Percentiles rank a stretch among this genome's conserved stretches.
Conservation (phyloP, 148 eudicot species). For the Dianthus caryophyllus region DNA sequence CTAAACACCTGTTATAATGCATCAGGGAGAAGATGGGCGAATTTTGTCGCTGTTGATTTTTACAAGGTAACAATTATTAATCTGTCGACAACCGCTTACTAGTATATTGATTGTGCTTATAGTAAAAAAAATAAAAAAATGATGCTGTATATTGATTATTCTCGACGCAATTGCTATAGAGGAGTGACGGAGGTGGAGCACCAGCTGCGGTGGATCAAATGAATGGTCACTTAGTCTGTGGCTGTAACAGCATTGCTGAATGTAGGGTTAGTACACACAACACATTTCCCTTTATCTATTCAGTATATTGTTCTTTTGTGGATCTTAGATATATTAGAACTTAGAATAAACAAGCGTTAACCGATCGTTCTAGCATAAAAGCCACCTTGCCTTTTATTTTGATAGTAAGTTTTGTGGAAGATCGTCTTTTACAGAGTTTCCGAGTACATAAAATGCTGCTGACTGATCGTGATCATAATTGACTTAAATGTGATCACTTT, state of each 20-base stretch:
- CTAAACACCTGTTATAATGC: constrained; percentile 57
- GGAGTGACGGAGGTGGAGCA: constrained; percentile 96
- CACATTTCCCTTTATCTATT: not conserved
- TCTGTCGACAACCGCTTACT: not conserved
- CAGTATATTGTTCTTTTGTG: not conserved
- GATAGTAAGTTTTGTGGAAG: no score
- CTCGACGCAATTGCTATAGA: constrained; percentile 36
- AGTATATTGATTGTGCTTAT: not conserved
- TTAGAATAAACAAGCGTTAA: no score
- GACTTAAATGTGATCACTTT: no score
- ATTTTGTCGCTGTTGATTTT: constrained; percentile 80
- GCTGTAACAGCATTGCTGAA: constrained; percentile 48
- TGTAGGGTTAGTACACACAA: constrained; percentile 60
- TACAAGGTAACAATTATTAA: constrained; percentile 61
- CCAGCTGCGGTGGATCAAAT: constrained; percentile 83
- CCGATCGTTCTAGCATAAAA: no score
- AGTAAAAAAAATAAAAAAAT: not conserved
- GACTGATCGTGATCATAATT: no score
- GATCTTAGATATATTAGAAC: not conserved
- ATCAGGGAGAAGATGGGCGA: constrained; percentile 86
- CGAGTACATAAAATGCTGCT: no score
- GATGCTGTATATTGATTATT: not conserved
- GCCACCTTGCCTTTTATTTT: no score
- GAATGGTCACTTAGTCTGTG: constrained; percentile 75
- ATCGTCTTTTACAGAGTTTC: no score